phyloP scores from a whole-genome alignment of 192 early-diverging fungal genomes.

The Podila clonocystis region DNA sequence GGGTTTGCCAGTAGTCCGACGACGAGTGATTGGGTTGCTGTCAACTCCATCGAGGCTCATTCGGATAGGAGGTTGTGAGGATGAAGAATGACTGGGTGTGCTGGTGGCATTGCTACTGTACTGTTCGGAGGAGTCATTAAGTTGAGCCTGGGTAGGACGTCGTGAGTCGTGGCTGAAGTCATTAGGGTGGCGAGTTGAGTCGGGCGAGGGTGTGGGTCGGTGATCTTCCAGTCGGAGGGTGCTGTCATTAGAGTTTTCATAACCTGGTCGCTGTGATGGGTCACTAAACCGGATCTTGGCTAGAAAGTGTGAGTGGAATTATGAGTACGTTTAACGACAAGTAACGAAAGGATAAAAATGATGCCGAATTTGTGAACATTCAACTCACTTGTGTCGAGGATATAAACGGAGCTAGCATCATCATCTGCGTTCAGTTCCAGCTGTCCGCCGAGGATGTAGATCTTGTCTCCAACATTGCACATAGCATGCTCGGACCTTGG shows the following conservation, averaged over 20 bases:
- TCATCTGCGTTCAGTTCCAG: slow-evolving; percentile 41
- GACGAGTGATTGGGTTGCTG: slow-evolving; percentile 6
- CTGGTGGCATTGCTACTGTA: not conserved
- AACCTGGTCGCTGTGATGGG: slow-evolving; percentile 21
- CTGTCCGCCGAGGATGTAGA: slow-evolving; percentile 67
- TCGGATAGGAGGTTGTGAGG: slow-evolving; percentile 12
- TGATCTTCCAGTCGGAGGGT: slow-evolving; percentile 15
- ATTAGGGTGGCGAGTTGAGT: slow-evolving; percentile 28
- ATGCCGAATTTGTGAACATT: not conserved
- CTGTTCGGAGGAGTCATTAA: not conserved
- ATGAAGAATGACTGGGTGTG: not conserved
- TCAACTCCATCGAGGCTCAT: slow-evolving; percentile 25
- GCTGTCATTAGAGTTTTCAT: slow-evolving; percentile 27
- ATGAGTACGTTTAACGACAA: not conserved
- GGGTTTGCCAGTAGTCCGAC: slow-evolving; percentile 28
- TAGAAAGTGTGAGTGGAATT: not conserved
- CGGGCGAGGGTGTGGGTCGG: slow-evolving; percentile 29
- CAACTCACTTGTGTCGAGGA: slow-evolving; percentile 47
- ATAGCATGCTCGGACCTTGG: slow-evolving; percentile 58
- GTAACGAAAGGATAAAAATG: not conserved
- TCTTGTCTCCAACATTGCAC: slow-evolving; percentile 54
- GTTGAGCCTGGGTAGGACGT: slow-evolving; percentile 9
- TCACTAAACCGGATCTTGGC: slow-evolving; percentile 47
- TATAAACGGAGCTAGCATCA: slow-evolving; percentile 26
- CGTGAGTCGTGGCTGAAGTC: slow-evolving; percentile 16